Evolutionary conservation across 31 red algal species (phyloP), one percentile per base, ranked within the genome.

Genomic region (Asparagopsis taxiformis): DNA sequence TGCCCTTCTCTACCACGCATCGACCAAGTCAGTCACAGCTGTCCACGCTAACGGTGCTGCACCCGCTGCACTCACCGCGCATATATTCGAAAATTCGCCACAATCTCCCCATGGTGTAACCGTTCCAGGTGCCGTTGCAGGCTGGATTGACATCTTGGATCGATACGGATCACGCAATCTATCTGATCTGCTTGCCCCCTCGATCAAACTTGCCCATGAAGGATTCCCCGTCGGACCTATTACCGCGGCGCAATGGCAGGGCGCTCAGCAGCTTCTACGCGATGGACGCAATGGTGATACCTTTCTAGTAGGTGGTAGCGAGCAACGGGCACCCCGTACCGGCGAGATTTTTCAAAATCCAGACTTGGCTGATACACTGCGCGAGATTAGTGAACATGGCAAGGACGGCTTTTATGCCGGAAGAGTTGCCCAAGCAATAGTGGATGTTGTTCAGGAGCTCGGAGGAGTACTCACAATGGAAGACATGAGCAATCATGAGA

Each of bases 91-190:
- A 41, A 17, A 46, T 19, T 11, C 19, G n/a, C 34, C 37, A 19
- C 55, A 44, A 23, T 75, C 74, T 32, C 85, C 80, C 28, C 61
- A 87, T 17, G 69, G 84, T 13, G 70, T 98, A 11, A 93, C 94
- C 8, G 94, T 98, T 3, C 94, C 94, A 22, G 94, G 94, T 13
- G 70, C 84, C 6, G 51, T 87, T 25, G 74, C 90, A 13, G 68
- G 71, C 8, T 98, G 94, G 94, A 21, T 56, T 15, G 89, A 85
- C 21, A 53, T 84, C 21, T 50, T 84, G 41, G 31, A 84, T 3
- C 62, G 77, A 5, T 85, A 73, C 55, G 89, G 94, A 0, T 59
- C 15, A 0, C n/a, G 73, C 29, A 6, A 57, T 0, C 10, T 89
- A 51, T 3, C 29, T 1, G 56, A 77, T 3, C 67, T 90, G 17